Percentiles rank a stretch among this genome's conserved stretches.
Conservation (phyloP, 2,329 filamentous ascomycete species). For the Ascochyta fabae region DNA sequence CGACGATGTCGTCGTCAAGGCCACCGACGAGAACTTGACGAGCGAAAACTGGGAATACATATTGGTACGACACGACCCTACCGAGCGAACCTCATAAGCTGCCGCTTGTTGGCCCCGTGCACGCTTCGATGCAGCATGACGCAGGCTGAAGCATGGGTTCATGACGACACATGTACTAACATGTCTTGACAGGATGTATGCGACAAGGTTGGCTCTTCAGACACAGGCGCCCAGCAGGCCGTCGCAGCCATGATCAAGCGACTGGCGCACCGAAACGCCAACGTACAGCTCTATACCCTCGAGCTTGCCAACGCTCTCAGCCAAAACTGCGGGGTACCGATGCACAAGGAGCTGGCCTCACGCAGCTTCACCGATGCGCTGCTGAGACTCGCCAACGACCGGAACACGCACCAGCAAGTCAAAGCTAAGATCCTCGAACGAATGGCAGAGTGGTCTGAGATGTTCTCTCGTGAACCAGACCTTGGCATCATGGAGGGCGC, state of each 20-base stretch:
- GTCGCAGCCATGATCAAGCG: constrained; percentile 91
- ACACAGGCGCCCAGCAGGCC: constrained; percentile 75
- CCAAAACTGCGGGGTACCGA: constrained; percentile 85
- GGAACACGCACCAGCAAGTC: constrained; percentile 94
- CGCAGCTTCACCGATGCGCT: constrained; percentile 94
- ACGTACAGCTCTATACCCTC: constrained; percentile 93
- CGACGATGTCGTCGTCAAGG: constrained; percentile 76
- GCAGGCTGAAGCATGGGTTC: neutral
- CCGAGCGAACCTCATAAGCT: neutral
- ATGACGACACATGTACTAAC: constrained; percentile 2
- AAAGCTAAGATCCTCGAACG: constrained; percentile 96
- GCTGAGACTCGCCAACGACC: constrained; percentile 86
- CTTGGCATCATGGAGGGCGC: constrained; percentile 98
- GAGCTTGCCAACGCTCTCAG: constrained; percentile 88
- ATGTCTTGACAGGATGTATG: constrained; percentile 59
- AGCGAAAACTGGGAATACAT: constrained; percentile 77
- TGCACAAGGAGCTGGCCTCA: constrained; percentile 89
- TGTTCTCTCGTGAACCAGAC: constrained; percentile 88
- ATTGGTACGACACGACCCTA: constrained; percentile 52
- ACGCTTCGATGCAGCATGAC: neutral
- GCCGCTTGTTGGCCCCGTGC: no score
- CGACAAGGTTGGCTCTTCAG: constrained; percentile 62
- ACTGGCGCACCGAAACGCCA: constrained; percentile 90
- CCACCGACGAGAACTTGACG: constrained; percentile 98
- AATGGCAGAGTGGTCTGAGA: constrained; percentile 95